phyloP scores from a whole-genome alignment of 352 stramenopile species.

The Phytophthora chlamydospora region DNA sequence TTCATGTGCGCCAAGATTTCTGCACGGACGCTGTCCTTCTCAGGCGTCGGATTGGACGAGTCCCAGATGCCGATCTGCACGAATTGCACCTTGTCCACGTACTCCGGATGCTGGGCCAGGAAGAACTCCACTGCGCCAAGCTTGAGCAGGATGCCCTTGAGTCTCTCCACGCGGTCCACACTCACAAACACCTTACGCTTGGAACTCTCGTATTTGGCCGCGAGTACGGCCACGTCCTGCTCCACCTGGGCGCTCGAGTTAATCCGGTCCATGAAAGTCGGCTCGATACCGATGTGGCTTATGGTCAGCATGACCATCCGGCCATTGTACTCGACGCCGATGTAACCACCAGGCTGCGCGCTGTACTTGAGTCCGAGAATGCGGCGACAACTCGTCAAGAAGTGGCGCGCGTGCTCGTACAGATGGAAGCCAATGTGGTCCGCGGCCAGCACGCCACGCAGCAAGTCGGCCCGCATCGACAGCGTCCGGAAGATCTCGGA shows the following conservation, averaged over 20 bases:
- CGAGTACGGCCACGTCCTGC: constrained; percentile 47
- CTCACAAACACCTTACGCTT: constrained; percentile 91
- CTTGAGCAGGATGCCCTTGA: constrained; percentile 98
- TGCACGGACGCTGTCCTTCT: constrained; percentile 64
- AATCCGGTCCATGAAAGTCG: constrained; percentile 80
- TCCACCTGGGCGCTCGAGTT: constrained; percentile 61
- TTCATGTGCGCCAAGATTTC: constrained; percentile 68
- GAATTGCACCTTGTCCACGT: constrained; percentile 85
- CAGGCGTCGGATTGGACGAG: constrained; percentile 70
- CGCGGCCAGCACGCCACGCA: constrained; percentile 96
- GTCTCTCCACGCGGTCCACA: constrained; percentile 95
- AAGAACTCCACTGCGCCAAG: constrained; percentile 96
- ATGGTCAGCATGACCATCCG: constrained; percentile 97
- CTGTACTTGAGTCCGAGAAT: constrained; percentile 91
- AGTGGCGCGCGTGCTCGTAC: constrained; percentile 98
- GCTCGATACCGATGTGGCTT: constrained; percentile 98
- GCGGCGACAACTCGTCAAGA: constrained; percentile 95
- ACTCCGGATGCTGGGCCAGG: constrained; percentile 82
- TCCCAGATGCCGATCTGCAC: constrained; percentile 85
- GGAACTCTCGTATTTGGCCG: constrained; percentile 57
- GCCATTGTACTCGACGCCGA: constrained; percentile 97
- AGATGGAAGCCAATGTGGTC: constrained; percentile 99
- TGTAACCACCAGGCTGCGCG: constrained; percentile 91
- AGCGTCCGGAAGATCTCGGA: constrained; percentile 99
- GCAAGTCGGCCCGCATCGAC: constrained; percentile 95